Evolutionary conservation across 1,284 basidiomycete species (phyloP), one percentile per base, ranked within the genome.

Genomic region (Termitomyces sp.): DNA sequence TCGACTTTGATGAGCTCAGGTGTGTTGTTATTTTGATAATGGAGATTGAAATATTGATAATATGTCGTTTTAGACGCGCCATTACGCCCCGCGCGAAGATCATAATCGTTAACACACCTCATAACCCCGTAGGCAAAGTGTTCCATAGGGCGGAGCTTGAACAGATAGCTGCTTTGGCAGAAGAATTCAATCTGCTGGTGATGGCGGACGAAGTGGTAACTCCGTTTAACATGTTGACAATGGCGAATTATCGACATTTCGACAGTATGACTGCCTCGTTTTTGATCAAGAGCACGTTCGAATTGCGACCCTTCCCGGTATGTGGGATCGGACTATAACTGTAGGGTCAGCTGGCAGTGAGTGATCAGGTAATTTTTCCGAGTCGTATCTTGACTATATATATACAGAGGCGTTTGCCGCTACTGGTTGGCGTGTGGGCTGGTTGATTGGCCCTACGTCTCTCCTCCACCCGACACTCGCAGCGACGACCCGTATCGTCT

Each of bases 371-470:
- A 45, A 17, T 47, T 39, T 21, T 31, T 24, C 36, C 39, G 43
- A 51, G 13, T 19, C 42, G 42, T 43, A 47, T 43, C 51, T 60
- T 44, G 45, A 58, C 42, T 53, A 24, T 58, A 50, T 54, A 10
- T 42, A 10, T 31, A 13, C 67, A 93, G 91, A 94, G 77, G 86
- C 92, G n/a, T 99, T 99, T 70, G 92, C 96, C 15, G 93, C 93
- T 7, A 99, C 97, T 1, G 97, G 97, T 24, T 99, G 96, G 96
- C 86, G 97, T 55, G 84, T 99, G 24, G 97, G 96, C 64, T 99
- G 94, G 94, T 81, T 95, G 12, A 88, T 99, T 60, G 97, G 90
- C 5, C 92, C 94, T 4, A 68, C 82, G 21, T 84, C 84, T 39
- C 90, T 99, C 63, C 90, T 97, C 55, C 77, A 78, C 36, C 93